Base-by-base conservation (phyloP, 2,329 filamentous ascomycete species). In the Trichocomaceae sp. region DNA sequence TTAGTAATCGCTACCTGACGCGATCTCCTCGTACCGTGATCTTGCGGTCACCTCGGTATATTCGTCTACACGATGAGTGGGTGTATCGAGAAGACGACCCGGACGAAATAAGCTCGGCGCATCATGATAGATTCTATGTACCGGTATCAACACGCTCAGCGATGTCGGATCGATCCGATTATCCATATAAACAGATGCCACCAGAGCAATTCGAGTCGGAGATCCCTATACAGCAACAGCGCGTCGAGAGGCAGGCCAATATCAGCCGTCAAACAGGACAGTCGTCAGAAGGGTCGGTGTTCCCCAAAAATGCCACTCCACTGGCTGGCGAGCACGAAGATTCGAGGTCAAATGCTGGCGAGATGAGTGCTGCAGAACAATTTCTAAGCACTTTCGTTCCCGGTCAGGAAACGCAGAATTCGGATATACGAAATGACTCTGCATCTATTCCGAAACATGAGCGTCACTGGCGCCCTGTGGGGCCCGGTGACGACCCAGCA, bases 361-460 rank as follows among this genome's bases (percentile, higher is more conserved):
- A 66, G 31, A 61, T 63, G 41, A 68, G 60, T 47, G 70, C 65
- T n/a, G 69, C 70, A 10, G 71, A 74, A 47, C 63, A 65, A 15
- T 75, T 74, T 47, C 60, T 73, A 13, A 66, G 66, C 48, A 64
- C 62, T n/a, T 69, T 72, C 22, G 57, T 61, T 15, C 63, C 70
- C 19, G 65, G 50, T 10, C 60, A 59, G 42, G 57, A 60, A n/a
- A 41, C 46, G 39, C 44, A 53, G 42, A 35, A 42, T 10, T 56
- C 58, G 13, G 52, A 42, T 20, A 19, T 20, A 10, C 52, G 44
- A 13, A 56, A 35, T 4, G 53, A 55, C 33, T 39, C 49, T 2
- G 45, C 49, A 20, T 55, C 59, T 33, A 44, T 47, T 47, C 46
- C 35, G 17, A 48, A 51, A 29, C 26, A 42, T 33, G 49, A 50